Base-by-base conservation (phyloP, 139 green algal genomes). In the Gonium pectorale region DNA sequence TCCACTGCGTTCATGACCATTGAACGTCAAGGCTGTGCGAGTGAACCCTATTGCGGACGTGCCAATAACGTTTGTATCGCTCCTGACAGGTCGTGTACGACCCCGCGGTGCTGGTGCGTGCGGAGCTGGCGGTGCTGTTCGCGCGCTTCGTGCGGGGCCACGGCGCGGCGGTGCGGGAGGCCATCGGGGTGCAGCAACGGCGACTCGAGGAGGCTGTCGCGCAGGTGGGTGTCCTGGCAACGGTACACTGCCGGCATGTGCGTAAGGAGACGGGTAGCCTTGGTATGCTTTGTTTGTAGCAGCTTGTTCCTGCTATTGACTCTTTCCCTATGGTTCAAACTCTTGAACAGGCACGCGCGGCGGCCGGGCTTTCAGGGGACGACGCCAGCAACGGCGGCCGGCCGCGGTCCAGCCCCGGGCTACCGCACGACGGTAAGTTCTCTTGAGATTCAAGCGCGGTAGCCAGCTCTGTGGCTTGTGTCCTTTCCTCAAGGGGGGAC, bases 51-150 rank as follows among this genome's bases (percentile, higher is more conserved):
- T n/a, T n/a, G n/a, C n/a, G n/a, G n/a, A n/a, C n/a, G n/a, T n/a
- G n/a, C n/a, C n/a, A n/a, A n/a, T n/a, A n/a, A n/a, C n/a, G 46
- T 15, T 54, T 54, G 46, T 54, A 24, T 54, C 59, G 5, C 19
- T 67, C 59, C 27, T 17, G 17, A 51, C 83, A 93, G 87, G 80
- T 93, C 26, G 92, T 94, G 44, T 95, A 95, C 59, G 93, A 97
- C 86, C 92, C 89, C 22, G 92, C 86, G 72, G 87, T 92, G 29
- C 38, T 96, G 66, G 94, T 97, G 62, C 88, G 95, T n/a, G 83
- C 80, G 24, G 96, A 98, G 89, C 83, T 97, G 40, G 96, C 94
- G 3, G 87, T 92, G 24, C 90, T 93, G 21, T 92, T 98, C 29
- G 93, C 90, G 3, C 91, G 95, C 43, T 81, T 98, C 46, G 92